Conservation (phyloP, 2,329 filamentous ascomycete species). For the Fusarium vanettenii region DNA sequence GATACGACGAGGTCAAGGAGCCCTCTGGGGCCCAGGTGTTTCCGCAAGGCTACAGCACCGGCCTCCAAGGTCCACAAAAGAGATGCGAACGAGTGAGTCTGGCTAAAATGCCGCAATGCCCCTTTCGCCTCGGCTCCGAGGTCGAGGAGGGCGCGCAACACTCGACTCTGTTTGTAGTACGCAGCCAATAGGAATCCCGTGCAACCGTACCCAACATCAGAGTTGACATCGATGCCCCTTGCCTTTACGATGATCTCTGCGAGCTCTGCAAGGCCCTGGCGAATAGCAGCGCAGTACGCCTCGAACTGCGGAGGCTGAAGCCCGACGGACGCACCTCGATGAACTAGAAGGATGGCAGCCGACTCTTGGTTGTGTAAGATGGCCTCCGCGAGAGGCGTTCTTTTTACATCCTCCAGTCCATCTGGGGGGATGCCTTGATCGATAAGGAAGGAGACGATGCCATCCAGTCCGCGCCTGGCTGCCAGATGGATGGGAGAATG, state of each 20-base stretch:
- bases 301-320: background rate
- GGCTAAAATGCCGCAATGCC: background rate
- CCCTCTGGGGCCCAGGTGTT: background rate
- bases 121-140: background rate
- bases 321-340: background rate
- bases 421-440: background rate
- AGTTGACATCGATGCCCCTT: background rate
- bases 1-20: background rate
- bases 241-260: background rate
- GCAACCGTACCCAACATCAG: background rate
- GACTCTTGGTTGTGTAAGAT: background rate
- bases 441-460: background rate
- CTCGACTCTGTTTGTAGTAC: background rate
- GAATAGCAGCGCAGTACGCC: background rate
- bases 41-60: background rate
- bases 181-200: background rate
- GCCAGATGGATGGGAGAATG: background rate
- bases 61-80: background rate
- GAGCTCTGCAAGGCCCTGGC: background rate
- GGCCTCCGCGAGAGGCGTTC: background rate
- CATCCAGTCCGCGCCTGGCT: background rate
- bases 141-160: background rate
- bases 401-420: background rate
- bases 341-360: background rate
- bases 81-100: background rate